A percentile compares a stretch with the other conserved stretches of the same genome.
These are phyloP conservation scores for Trichoderma atrobrunneum DNA, from an alignment of 2,329 filamentous ascomycete genomes.

Conservation along the genomic window DNA sequence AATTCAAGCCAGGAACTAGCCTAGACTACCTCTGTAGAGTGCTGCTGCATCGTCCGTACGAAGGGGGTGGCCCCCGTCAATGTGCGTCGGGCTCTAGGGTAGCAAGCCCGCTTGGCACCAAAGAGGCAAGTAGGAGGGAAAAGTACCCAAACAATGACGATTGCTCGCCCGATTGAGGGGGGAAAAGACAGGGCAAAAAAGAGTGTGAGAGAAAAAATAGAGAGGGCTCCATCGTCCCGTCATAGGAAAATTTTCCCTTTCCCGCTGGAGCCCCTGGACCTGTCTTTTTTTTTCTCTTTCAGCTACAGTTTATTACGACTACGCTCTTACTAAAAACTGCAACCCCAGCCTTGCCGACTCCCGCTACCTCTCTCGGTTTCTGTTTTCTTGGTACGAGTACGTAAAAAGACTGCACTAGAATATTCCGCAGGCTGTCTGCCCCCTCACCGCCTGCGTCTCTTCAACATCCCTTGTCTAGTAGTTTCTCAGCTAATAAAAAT, in stretches of 20 bases:
- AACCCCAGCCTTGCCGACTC: not conserved
- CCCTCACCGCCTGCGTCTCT: slow-evolving; percentile 6
- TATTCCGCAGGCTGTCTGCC: not conserved
- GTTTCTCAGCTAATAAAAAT: not conserved
- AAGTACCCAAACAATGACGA: not conserved
- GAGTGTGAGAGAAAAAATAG: not conserved
- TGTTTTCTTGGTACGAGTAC: not conserved
- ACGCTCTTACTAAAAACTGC: not conserved
- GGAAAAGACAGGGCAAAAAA: not conserved
- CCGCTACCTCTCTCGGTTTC: not conserved
- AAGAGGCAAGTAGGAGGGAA: not conserved
- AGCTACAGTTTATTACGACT: not conserved
- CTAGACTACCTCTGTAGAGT: not conserved
- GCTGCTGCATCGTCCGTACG: no score
- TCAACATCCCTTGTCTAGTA: not conserved
- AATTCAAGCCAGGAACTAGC: slow-evolving; percentile 4
- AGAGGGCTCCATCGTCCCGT: not conserved
- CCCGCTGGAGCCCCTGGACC: not conserved
- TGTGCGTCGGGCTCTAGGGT: slow-evolving; percentile 7
- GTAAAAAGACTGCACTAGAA: not conserved
- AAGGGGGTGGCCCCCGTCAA: not conserved
- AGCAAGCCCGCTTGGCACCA: not conserved
- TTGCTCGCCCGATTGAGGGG: not conserved
- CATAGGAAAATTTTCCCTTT: slow-evolving; percentile 4
- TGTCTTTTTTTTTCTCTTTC: not conserved